phyloP scores from a whole-genome alignment of 345 rosid genomes.

The Heritiera fomes region DNA sequence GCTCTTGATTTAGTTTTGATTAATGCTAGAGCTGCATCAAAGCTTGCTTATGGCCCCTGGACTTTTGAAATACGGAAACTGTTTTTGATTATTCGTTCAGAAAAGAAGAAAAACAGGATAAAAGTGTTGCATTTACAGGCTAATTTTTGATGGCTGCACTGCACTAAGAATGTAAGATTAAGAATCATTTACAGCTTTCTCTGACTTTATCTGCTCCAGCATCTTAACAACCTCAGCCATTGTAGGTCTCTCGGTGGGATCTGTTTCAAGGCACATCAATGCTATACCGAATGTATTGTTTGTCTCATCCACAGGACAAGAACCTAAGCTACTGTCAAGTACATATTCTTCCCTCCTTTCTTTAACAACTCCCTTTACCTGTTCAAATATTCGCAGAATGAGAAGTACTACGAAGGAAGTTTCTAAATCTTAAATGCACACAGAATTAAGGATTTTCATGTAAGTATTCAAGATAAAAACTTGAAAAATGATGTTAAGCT shows the following conservation, averaged over 20 bases:
- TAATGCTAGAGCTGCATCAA: background rate
- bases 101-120: background rate
- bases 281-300: constrained; percentile 58
- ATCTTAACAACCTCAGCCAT: constrained; percentile 85
- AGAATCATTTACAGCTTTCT: constrained; percentile 28
- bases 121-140: background rate
- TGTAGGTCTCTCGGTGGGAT: constrained; percentile 73
- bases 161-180: background rate
- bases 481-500: background rate
- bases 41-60: background rate
- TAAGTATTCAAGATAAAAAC: background rate
- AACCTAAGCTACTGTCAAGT: constrained; percentile 55
- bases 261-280: constrained; percentile 77
- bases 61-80: background rate
- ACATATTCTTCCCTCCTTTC: constrained; percentile 65
- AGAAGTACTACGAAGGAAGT: background rate
- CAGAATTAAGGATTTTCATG: too few species aligned
- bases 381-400: constrained; percentile 19
- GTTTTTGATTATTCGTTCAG: background rate
- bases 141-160: background rate
- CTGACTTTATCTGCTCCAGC: constrained; percentile 56
- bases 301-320: constrained; percentile 56
- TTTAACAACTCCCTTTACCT: constrained; percentile 74
- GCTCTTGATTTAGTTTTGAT: background rate
- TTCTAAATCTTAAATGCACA: background rate